These are phyloP conservation scores for Erodium moschatum DNA, from an alignment of 441 rosid genomes.

Conservation along the genomic window DNA sequence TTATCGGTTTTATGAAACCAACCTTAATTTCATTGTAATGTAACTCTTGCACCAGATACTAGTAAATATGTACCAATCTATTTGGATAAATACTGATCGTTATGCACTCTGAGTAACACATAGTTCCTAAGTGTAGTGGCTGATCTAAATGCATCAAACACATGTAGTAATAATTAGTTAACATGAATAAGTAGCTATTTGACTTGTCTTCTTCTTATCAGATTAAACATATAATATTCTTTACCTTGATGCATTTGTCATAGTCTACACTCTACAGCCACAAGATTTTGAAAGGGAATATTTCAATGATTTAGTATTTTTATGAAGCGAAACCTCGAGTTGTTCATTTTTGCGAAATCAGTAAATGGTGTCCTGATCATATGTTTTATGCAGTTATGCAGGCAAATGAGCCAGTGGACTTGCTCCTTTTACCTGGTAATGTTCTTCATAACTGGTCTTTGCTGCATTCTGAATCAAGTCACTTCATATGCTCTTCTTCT, in stretches of 20 bases:
- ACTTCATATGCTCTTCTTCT: constrained; percentile 1
- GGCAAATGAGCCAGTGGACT: constrained; percentile 34
- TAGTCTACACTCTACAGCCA: background rate
- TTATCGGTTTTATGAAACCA: background rate
- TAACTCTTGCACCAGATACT: background rate
- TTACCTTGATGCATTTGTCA: background rate
- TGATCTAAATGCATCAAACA: background rate
- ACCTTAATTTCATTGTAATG: background rate
- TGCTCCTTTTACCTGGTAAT: constrained; percentile 39
- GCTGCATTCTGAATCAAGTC: constrained; percentile 5
- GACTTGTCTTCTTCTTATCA: background rate
- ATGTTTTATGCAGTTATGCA: constrained; percentile 33
- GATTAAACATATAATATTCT: background rate
- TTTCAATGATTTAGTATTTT: background rate
- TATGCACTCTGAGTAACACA: background rate
- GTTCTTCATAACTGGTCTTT: constrained; percentile 9
- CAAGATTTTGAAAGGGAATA: background rate
- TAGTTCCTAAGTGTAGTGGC: background rate
- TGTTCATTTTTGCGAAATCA: constrained; percentile 6
- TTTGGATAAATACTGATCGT: background rate
- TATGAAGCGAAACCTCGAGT: background rate
- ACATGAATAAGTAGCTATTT: background rate
- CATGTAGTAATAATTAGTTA: background rate
- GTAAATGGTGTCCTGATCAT: constrained; percentile 11
- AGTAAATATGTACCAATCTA: background rate